Conservation (phyloP, 2,329 filamentous ascomycete genomes). For the Colletotrichum sp. region DNA sequence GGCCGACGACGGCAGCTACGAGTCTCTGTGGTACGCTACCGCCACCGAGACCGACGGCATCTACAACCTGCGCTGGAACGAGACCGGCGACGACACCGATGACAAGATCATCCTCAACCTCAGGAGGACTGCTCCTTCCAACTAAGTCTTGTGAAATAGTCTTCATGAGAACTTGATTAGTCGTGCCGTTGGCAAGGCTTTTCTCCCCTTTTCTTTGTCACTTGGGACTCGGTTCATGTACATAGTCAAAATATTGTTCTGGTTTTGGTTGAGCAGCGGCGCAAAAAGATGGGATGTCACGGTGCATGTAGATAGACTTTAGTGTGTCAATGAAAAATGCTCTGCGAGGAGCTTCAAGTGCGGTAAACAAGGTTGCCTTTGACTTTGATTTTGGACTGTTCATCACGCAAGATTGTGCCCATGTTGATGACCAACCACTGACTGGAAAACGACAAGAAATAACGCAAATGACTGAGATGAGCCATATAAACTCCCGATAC, state of each 20-base stretch:
- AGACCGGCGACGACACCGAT: conserved; percentile 10
- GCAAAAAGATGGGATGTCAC: background rate
- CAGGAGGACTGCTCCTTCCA: conserved; percentile 24
- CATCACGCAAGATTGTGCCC: background rate
- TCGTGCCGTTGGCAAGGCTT: background rate
- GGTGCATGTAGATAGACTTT: background rate
- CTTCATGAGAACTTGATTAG: background rate
- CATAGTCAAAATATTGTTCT: background rate
- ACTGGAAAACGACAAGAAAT: background rate
- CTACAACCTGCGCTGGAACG: conserved; percentile 30
- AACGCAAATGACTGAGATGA: background rate
- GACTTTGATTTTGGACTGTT: background rate
- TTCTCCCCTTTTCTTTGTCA: background rate
- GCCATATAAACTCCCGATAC: background rate
- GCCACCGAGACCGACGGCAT: conserved; percentile 18
- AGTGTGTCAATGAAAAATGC: background rate
- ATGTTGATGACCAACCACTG: background rate
- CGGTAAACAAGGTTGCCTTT: background rate
- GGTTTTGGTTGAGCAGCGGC: background rate
- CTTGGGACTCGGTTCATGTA: background rate
- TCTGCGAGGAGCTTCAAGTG: background rate
- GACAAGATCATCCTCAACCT: conserved; percentile 24
- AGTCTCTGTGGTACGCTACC: conserved; percentile 27
- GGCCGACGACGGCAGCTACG: conserved; percentile 2
- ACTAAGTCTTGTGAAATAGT: background rate